Conservation (phyloP, 805 yeast species). For the Metschnikowia continentalis region DNA sequence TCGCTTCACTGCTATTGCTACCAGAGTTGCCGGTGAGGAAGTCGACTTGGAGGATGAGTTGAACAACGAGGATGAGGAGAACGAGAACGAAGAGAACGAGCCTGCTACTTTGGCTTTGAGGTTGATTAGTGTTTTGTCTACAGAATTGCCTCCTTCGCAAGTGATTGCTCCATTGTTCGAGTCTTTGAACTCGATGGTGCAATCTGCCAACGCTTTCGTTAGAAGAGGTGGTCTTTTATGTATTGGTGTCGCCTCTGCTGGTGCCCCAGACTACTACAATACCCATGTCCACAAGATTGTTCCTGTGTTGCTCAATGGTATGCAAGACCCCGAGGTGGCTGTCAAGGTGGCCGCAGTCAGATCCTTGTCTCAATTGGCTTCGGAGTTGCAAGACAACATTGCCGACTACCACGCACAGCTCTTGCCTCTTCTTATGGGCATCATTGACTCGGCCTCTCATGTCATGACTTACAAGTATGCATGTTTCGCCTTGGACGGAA, state of each 20-base stretch:
- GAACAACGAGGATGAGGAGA: conserved; percentile 80
- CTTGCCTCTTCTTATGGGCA: conserved; percentile 79
- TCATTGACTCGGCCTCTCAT: conserved; percentile 81
- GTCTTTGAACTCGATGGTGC: conserved; percentile 43
- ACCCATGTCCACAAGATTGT: conserved; percentile 70
- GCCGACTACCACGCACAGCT: conserved; percentile 80
- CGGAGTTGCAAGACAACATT: conserved; percentile 78
- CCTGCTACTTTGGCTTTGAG: conserved; percentile 78
- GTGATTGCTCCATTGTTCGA: conserved; percentile 77
- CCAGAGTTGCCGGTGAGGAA: conserved; percentile 73
- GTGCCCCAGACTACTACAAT: conserved; percentile 90
- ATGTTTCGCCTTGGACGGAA: conserved; percentile 84
- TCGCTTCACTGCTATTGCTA: conserved; percentile 65
- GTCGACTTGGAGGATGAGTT: conserved; percentile 72
- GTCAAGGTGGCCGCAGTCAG: conserved; percentile 86
- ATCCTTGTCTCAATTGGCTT: conserved; percentile 71
- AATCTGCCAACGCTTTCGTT: conserved; percentile 65
- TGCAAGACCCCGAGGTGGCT: conserved; percentile 66
- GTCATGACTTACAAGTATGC: conserved; percentile 86
- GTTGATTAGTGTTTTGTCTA: conserved; percentile 70
- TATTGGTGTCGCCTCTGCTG: conserved; percentile 77
- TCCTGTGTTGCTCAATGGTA: conserved; percentile 68
- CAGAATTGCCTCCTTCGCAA: conserved; percentile 89
- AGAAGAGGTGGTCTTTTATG: conserved; percentile 85
- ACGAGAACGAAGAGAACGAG: conserved; percentile 86